These are phyloP conservation scores for Hansenula sp. DNA, from an alignment of 1,139 yeast species.

Conservation along the genomic window DNA sequence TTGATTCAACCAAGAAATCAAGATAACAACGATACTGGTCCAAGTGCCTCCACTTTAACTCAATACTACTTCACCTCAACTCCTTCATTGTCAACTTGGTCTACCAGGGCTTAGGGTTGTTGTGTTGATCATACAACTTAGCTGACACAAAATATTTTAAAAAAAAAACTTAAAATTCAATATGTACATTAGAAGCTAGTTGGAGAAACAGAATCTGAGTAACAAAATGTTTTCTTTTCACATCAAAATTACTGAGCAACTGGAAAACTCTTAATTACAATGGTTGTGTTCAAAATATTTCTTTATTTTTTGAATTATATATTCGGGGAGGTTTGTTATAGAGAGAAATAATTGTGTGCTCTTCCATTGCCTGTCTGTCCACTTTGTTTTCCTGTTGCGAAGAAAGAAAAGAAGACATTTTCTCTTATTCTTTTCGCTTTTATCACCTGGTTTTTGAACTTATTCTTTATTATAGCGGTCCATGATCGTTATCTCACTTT, in stretches of 20 bases:
- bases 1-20: slow-evolving; percentile 86
- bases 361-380: too few species aligned
- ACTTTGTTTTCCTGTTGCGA: not conserved
- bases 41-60: slow-evolving; percentile 43
- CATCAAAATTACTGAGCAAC: too few species aligned
- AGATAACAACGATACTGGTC: slow-evolving; percentile 81
- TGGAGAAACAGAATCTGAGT: not conserved
- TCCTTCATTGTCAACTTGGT: slow-evolving; percentile 53
- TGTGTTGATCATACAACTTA: slow-evolving; percentile 1
- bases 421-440: too few species aligned
- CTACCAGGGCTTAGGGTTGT: slow-evolving; percentile 52
- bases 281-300: not conserved
- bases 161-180: not conserved
- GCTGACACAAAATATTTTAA: not conserved
- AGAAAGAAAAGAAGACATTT: too few species aligned
- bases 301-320: too few species aligned
- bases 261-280: not conserved
- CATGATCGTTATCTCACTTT: slow-evolving; percentile 1
- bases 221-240: too few species aligned
- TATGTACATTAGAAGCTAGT: not conserved
- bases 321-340: not conserved
- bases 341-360: not conserved
- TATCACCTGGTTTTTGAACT: not conserved
- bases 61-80: slow-evolving; percentile 53
- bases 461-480: not conserved